phyloP scores from a whole-genome alignment of 164 flowering plant species.

The Liquidambar formosana region DNA sequence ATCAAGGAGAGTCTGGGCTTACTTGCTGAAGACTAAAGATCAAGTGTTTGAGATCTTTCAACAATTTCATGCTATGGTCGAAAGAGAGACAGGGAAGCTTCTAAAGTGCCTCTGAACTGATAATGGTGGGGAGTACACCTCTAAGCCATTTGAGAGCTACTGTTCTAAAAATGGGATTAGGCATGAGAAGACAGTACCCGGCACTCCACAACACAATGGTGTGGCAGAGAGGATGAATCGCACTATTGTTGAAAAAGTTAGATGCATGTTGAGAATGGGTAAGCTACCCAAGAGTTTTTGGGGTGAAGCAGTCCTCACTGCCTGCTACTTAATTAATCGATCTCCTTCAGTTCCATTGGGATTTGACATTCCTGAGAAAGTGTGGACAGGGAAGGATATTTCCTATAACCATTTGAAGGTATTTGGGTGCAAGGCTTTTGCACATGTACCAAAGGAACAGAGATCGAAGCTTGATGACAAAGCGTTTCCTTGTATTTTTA shows the following conservation, averaged over 20 bases:
- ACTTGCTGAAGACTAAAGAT: neutral
- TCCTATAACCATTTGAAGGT: slow-evolving; percentile 16
- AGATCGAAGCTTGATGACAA: slow-evolving; percentile 16
- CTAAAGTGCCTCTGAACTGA: slow-evolving; percentile 15
- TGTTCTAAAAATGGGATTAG: slow-evolving; percentile 10
- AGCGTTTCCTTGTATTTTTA: slow-evolving; percentile 3
- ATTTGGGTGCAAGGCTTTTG: slow-evolving; percentile 14
- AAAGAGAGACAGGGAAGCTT: slow-evolving; percentile 8
- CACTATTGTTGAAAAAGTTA: slow-evolving; percentile 15
- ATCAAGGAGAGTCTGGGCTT: slow-evolving; percentile 7
- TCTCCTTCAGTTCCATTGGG: neutral
- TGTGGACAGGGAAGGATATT: neutral
- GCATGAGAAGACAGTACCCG: slow-evolving; percentile 10
- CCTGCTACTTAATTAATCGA: slow-evolving; percentile 10
- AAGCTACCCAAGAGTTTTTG: slow-evolving; percentile 15
- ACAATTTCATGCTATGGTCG: slow-evolving; percentile 6
- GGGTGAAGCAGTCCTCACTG: slow-evolving; percentile 6
- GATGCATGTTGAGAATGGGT: neutral
- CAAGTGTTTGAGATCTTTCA: neutral
- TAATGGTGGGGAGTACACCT: slow-evolving; percentile 11
- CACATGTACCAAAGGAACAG: slow-evolving; percentile 13
- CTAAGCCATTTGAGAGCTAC: slow-evolving; percentile 3
- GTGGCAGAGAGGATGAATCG: slow-evolving; percentile 19
- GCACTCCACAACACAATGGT: slow-evolving; percentile 22
- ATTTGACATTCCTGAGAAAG: slow-evolving; percentile 8